Percentiles rank a stretch among this genome's conserved stretches.
phyloP scores from a whole-genome alignment of 257 asterid species.

The Ehretia macrophylla region DNA sequence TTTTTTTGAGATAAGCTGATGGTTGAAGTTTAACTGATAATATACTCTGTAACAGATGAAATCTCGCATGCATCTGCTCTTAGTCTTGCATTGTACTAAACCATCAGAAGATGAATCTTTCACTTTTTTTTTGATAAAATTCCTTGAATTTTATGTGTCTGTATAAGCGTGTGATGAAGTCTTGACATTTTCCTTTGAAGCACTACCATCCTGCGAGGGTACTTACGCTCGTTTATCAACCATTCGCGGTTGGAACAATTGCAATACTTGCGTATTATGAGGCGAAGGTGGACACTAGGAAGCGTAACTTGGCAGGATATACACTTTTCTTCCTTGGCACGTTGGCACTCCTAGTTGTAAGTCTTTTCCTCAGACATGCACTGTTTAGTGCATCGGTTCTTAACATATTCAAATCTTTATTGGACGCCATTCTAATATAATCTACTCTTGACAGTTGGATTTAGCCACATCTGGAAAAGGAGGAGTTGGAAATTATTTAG shows the following conservation, averaged over 20 bases:
- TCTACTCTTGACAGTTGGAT: conserved; percentile 36
- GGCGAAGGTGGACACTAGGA: conserved; percentile 36
- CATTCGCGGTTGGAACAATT: conserved; percentile 35
- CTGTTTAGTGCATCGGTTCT: not conserved
- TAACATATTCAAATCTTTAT: not conserved
- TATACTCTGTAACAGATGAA: too few relatives aligned
- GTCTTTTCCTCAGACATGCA: conserved; percentile 1
- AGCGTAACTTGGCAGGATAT: conserved; percentile 49
- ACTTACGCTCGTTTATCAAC: conserved; percentile 44
- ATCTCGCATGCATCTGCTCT: too few relatives aligned
- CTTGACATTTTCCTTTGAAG: conserved; percentile 38
- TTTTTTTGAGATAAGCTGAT: too few relatives aligned
- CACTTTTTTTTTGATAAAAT: not conserved
- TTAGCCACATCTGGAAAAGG: conserved; percentile 55
- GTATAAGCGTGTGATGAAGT: conserved; percentile 15
- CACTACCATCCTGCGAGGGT: conserved; percentile 43
- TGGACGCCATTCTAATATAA: not conserved
- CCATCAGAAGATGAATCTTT: not conserved
- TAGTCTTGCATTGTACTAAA: not conserved
- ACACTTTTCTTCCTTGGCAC: conserved; percentile 43
- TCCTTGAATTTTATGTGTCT: too few relatives aligned
- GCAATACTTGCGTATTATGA: conserved; percentile 32
- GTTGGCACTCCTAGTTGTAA: conserved; percentile 46
- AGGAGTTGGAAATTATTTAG: conserved; percentile 48
- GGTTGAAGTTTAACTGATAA: not conserved